Evolutionary conservation across 768 basidiomycete species (phyloP).

Genomic region (Mycena kentingensis): DNA sequence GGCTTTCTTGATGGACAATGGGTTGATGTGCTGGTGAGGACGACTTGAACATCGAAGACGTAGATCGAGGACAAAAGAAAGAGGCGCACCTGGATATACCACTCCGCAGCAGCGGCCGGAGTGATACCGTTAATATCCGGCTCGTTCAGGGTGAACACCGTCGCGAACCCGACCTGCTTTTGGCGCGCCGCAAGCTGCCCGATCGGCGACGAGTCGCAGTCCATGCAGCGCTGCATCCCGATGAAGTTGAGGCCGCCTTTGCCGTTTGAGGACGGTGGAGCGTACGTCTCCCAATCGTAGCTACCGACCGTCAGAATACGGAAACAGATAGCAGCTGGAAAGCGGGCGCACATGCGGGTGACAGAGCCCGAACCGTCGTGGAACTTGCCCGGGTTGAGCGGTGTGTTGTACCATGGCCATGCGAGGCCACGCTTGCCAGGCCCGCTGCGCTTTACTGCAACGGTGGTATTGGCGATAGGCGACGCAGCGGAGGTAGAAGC

Average conservation of each 20-base stretch:
- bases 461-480: too few relatives aligned
- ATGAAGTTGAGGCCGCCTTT: conserved; percentile 40
- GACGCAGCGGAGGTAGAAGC: too few relatives aligned
- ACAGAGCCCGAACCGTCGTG: conserved; percentile 37
- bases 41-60: too few relatives aligned
- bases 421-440: conserved; percentile 43
- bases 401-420: conserved; percentile 37
- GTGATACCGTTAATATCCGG: conserved; percentile 34
- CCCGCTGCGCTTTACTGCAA: conserved; percentile 16
- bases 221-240: conserved; percentile 40
- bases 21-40: conserved; percentile 38
- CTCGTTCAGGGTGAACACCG: conserved; percentile 34
- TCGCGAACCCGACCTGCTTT: conserved; percentile 23
- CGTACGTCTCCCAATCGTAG: conserved; percentile 41
- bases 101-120: conserved; percentile 34
- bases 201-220: conserved; percentile 40
- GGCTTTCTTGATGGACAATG: conserved; percentile 40
- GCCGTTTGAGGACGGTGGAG: conserved; percentile 37
- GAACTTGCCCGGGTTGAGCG: conserved; percentile 28
- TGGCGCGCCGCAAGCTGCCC: conserved; percentile 33
- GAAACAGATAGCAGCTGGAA: background rate
- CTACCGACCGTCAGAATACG: conserved; percentile 17
- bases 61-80: too few relatives aligned
- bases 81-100: too few relatives aligned
- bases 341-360: conserved; percentile 22